phyloP scores from a whole-genome alignment of 495 filamentous ascomycete genomes.

The Daldinia childiae region DNA sequence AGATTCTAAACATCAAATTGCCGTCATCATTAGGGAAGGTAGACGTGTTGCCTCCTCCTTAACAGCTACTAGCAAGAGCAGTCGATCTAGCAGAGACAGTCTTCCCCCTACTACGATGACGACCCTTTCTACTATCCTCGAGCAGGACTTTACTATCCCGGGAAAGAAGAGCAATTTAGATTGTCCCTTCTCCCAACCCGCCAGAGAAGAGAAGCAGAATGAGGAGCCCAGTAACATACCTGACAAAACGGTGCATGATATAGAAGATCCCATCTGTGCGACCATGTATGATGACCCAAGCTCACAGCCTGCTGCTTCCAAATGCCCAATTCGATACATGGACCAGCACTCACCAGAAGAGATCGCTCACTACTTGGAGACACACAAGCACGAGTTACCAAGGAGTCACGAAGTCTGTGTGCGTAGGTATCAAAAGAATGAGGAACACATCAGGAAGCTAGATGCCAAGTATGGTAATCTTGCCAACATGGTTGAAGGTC shows the following conservation, averaged over 20 bases:
- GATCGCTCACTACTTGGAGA: constrained; percentile 87
- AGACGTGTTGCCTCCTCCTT: constrained; percentile 59
- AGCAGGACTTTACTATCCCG: constrained; percentile 71
- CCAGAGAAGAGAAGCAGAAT: constrained; percentile 39
- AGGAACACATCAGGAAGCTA: constrained; percentile 80
- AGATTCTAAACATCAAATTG: constrained; percentile 62
- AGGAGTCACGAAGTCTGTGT: constrained; percentile 92
- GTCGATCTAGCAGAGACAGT: constrained; percentile 51
- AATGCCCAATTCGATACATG: constrained; percentile 89
- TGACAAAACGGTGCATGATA: constrained; percentile 51
- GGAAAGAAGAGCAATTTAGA: constrained; percentile 68
- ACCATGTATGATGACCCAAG: constrained; percentile 64
- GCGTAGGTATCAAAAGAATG: constrained; percentile 82
- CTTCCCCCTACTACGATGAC: constrained; percentile 56
- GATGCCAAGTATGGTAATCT: constrained; percentile 92
- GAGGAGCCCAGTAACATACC: constrained; percentile 6
- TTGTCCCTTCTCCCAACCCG: constrained; percentile 65
- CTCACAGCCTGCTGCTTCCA: constrained; percentile 64
- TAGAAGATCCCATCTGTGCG: constrained; percentile 68
- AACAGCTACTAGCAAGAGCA: constrained; percentile 50
- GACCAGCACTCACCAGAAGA: constrained; percentile 92
- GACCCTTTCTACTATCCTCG: constrained; percentile 63
- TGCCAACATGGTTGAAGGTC: constrained; percentile 87
- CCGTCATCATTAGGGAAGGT: constrained; percentile 64
- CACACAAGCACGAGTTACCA: constrained; percentile 91